Conservation (phyloP, 2,329 filamentous ascomycete genomes). For the Colletotrichum salicis region DNA sequence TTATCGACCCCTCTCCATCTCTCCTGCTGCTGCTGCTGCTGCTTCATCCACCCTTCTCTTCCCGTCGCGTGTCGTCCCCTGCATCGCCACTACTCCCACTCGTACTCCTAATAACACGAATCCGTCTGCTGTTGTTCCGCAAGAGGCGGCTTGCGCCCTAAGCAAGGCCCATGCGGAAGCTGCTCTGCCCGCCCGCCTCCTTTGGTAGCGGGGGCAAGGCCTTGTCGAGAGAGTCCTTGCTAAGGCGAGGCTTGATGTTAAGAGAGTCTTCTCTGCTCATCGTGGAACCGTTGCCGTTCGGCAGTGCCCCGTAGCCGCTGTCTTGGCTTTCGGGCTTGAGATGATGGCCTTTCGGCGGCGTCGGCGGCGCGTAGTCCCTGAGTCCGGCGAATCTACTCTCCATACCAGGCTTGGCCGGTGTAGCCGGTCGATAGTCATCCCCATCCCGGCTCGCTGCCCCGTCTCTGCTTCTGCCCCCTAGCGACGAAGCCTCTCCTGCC, state of each 20-base stretch:
- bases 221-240: slow-evolving; percentile 70
- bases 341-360: slow-evolving; percentile 56
- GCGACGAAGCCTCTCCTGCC: slow-evolving; percentile 79
- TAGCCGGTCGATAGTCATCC: slow-evolving; percentile 50
- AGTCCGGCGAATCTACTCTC: slow-evolving; percentile 39
- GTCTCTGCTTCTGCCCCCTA: slow-evolving; percentile 67
- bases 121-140: not conserved
- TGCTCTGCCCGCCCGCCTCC: slow-evolving; percentile 35
- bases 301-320: slow-evolving; percentile 54
- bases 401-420: slow-evolving; percentile 54
- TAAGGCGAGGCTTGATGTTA: slow-evolving; percentile 52
- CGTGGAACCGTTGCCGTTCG: slow-evolving; percentile 44
- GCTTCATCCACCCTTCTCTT: slow-evolving; percentile 1
- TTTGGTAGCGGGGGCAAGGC: slow-evolving; percentile 66
- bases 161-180: slow-evolving; percentile 21
- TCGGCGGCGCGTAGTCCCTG: slow-evolving; percentile 52
- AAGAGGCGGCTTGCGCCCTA: slow-evolving; percentile 23
- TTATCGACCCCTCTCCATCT: not conserved
- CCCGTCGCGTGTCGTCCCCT: not conserved
- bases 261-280: slow-evolving; percentile 44
- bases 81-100: not conserved
- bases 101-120: slow-evolving; percentile 10
- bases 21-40: not conserved
- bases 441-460: slow-evolving; percentile 64
- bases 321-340: slow-evolving; percentile 60